A percentile compares a stretch with the other conserved stretches of the same genome.
phyloP scores from a whole-genome alignment of 768 basidiomycete species.

The Pisolithus sp. region DNA sequence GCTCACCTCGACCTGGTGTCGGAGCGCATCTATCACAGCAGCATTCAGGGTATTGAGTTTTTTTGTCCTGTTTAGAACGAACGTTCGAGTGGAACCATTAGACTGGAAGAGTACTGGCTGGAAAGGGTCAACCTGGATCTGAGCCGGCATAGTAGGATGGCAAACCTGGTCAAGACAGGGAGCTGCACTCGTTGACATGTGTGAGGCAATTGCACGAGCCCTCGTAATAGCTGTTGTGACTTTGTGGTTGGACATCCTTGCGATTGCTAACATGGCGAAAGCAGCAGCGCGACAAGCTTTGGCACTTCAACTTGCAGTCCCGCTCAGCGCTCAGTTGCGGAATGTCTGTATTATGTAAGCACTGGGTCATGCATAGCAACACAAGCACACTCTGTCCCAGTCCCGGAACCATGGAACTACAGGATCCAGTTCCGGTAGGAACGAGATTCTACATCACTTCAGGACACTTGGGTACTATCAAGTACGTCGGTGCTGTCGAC shows the following conservation, averaged over 20 bases:
- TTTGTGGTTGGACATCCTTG: slow-evolving; percentile 26
- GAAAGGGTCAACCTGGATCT: slow-evolving; percentile 13
- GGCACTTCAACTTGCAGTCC: too few species aligned
- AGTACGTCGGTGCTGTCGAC: slow-evolving; percentile 58
- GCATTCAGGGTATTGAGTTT: slow-evolving; percentile 81
- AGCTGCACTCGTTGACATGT: slow-evolving; percentile 26
- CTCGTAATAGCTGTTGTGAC: slow-evolving; percentile 23
- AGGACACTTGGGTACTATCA: slow-evolving; percentile 61
- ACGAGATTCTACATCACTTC: slow-evolving; percentile 46
- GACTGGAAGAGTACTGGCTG: slow-evolving; percentile 65
- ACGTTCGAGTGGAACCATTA: slow-evolving; percentile 55
- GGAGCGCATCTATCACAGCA: slow-evolving; percentile 67
- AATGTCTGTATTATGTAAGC: slow-evolving; percentile 12
- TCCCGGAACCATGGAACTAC: slow-evolving; percentile 5
- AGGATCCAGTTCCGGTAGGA: slow-evolving; percentile 33
- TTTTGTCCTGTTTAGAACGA: slow-evolving; percentile 70
- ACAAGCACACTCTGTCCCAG: neutral
- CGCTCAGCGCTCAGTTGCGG: neutral
- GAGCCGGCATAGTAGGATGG: neutral
- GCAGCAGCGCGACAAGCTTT: neutral
- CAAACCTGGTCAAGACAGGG: slow-evolving; percentile 21
- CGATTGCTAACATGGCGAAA: slow-evolving; percentile 24
- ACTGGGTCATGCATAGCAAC: too few species aligned
- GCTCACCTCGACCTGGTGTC: slow-evolving; percentile 70
- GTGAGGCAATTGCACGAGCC: slow-evolving; percentile 26